Percentiles rank a stretch among this genome's conserved stretches.
Evolutionary conservation across 345 rosid species (phyloP).

Genomic region (Bruguiera parviflora): DNA sequence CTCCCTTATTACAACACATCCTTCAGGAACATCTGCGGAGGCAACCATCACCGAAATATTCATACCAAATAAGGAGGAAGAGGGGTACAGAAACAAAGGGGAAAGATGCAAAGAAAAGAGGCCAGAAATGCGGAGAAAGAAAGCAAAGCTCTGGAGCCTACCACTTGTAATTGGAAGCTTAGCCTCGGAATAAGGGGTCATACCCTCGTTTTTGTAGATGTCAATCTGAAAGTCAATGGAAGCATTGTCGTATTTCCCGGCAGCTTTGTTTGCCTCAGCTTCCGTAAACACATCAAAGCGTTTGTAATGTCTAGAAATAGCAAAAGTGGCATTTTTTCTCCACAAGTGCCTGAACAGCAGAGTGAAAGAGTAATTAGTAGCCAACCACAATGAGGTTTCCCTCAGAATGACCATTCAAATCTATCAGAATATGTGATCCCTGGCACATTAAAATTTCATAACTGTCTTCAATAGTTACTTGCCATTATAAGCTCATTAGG

Average conservation of each 20-base stretch:
- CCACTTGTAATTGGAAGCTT: slow-evolving; percentile 96
- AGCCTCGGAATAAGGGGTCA: slow-evolving; percentile 75
- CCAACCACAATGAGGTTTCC: no score
- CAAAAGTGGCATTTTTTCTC: slow-evolving; percentile 95
- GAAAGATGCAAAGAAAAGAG: background rate
- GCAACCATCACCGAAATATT: slow-evolving; percentile 13
- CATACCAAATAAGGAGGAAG: background rate
- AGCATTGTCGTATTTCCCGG: slow-evolving; percentile 84
- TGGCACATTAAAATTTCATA: background rate
- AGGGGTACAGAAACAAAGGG: background rate
- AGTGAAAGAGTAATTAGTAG: slow-evolving; percentile 8
- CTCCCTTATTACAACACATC: slow-evolving; percentile 93
- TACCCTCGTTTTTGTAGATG: slow-evolving; percentile 85
- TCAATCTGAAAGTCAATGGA: slow-evolving; percentile 90
- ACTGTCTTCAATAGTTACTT: background rate
- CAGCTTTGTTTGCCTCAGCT: slow-evolving; percentile 99
- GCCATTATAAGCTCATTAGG: background rate
- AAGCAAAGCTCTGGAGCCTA: slow-evolving; percentile 29
- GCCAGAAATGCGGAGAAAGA: slow-evolving; percentile 1
- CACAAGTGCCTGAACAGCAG: slow-evolving; percentile 79
- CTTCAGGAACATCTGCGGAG: slow-evolving; percentile 95
- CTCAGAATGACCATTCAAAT: no score
- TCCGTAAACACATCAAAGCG: slow-evolving; percentile 85
- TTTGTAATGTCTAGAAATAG: slow-evolving; percentile 88
- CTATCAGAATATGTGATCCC: background rate